A percentile compares a stretch with the other conserved stretches of the same genome.
phyloP scores from a whole-genome alignment of 2,329 filamentous ascomycete species.

The Plenodomus tracheiphilus region DNA sequence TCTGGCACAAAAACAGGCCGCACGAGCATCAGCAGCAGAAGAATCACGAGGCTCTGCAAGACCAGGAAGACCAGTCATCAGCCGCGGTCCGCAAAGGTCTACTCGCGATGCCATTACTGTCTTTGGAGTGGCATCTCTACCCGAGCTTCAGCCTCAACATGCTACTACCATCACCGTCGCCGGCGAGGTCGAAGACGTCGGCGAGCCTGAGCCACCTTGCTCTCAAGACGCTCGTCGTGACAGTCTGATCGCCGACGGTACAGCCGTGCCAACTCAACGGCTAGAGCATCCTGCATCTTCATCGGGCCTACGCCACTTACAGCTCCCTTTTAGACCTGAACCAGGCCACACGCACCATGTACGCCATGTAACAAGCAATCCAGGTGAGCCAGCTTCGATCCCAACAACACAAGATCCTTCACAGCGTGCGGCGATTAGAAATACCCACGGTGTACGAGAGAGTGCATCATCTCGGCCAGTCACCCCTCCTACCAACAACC shows the following conservation, averaged over 20 bases:
- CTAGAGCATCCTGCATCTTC: constrained; percentile 3
- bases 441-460: constrained; percentile 9
- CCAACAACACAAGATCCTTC: constrained; percentile 5
- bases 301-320: constrained; percentile 8
- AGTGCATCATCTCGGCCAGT: constrained; percentile 4
- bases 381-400: not conserved
- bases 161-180: constrained; percentile 21
- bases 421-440: constrained; percentile 1
- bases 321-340: constrained; percentile 29
- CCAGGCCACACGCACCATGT: not conserved
- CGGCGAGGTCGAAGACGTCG: constrained; percentile 24
- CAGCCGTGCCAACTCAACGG: not conserved
- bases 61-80: constrained; percentile 24
- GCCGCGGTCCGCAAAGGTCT: constrained; percentile 36
- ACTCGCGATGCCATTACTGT: constrained; percentile 32
- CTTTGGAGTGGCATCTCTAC: constrained; percentile 28
- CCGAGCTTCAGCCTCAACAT: constrained; percentile 23
- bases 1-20: constrained; percentile 30
- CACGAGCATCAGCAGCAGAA: constrained; percentile 6
- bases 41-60: constrained; percentile 7
- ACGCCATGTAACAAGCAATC: not conserved
- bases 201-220: not conserved
- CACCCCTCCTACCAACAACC: constrained; percentile 13
- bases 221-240: not conserved
- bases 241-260: constrained; percentile 4